Percentiles rank a stretch among this genome's conserved stretches.
Evolutionary conservation across 139 green algal species (phyloP).

Genomic region (Haematococcus sp.): DNA sequence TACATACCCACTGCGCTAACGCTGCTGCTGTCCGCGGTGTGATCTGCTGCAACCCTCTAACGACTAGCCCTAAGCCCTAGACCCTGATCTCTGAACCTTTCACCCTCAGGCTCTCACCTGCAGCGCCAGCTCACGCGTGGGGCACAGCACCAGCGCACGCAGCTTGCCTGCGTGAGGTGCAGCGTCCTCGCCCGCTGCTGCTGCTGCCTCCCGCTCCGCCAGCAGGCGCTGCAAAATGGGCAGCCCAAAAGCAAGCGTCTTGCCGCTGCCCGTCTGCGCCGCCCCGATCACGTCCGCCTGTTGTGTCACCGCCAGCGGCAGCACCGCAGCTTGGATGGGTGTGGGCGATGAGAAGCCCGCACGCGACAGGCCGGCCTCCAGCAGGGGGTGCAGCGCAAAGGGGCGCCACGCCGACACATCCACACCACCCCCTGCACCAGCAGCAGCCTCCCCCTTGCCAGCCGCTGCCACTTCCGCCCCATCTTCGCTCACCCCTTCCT

Average conservation of each 20-base stretch:
- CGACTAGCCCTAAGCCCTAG: background rate
- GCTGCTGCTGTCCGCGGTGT: too few species aligned
- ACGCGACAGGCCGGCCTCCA: conserved; percentile 37
- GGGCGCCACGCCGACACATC: conserved; percentile 49
- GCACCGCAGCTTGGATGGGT: conserved; percentile 73
- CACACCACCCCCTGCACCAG: background rate
- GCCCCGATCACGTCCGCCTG: conserved; percentile 89
- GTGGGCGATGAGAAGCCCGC: conserved; percentile 63
- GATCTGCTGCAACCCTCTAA: background rate
- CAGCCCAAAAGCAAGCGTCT: conserved; percentile 96
- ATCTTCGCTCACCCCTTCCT: background rate
- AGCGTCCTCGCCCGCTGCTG: conserved; percentile 6
- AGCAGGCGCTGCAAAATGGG: conserved; percentile 88
- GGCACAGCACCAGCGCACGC: conserved; percentile 86
- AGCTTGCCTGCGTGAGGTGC: conserved; percentile 42
- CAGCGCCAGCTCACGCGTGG: conserved; percentile 85
- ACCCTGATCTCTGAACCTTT: too few species aligned
- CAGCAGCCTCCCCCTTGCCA: background rate
- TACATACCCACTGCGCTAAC: too few species aligned
- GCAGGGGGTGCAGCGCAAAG: conserved; percentile 36
- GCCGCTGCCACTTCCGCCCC: conserved; percentile 3
- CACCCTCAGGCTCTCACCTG: conserved; percentile 5
- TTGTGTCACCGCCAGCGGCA: conserved; percentile 69
- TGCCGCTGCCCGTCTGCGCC: conserved; percentile 96
- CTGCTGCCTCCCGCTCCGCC: conserved; percentile 28